Conservation (phyloP, 2,329 filamentous ascomycete species). For the Metarhizium rileyi region DNA sequence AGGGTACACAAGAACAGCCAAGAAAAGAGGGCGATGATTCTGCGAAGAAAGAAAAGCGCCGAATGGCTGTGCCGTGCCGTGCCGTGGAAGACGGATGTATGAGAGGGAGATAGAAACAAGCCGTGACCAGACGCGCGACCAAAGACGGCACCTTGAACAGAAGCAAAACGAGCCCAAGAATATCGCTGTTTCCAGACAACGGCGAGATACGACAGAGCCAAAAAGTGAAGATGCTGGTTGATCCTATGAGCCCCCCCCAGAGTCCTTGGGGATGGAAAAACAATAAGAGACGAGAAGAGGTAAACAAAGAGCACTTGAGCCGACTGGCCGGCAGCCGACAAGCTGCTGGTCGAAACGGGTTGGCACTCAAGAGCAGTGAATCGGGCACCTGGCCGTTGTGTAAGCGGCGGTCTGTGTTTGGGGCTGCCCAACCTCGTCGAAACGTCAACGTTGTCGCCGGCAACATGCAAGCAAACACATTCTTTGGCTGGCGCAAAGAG, state of each 20-base stretch:
- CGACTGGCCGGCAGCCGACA: conserved; percentile 1
- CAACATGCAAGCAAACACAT: not conserved
- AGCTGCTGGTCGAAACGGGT: conserved; percentile 3
- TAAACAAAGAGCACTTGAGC: not conserved
- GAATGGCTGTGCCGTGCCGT: not conserved
- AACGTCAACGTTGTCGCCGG: not conserved
- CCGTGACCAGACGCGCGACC: not conserved
- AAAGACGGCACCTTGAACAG: not conserved
- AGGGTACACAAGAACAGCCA: not conserved
- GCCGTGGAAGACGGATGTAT: not conserved
- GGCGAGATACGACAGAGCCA: not conserved
- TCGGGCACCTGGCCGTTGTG: conserved; percentile 5
- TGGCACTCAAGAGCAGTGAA: conserved; percentile 1
- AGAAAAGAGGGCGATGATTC: not conserved
- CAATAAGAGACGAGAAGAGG: not conserved
- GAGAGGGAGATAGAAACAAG: not conserved
- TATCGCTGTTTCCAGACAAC: not conserved
- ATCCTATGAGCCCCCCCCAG: no score
- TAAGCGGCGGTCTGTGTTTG: conserved; percentile 5
- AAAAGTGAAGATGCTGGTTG: not conserved
- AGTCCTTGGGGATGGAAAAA: not conserved
- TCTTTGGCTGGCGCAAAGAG: not conserved
- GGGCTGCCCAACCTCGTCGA: not conserved
- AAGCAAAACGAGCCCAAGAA: not conserved
- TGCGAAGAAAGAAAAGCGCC: not conserved